Evolutionary conservation across 805 yeast species (phyloP).

Genomic region (Wickerhamomyces bisporus): DNA sequence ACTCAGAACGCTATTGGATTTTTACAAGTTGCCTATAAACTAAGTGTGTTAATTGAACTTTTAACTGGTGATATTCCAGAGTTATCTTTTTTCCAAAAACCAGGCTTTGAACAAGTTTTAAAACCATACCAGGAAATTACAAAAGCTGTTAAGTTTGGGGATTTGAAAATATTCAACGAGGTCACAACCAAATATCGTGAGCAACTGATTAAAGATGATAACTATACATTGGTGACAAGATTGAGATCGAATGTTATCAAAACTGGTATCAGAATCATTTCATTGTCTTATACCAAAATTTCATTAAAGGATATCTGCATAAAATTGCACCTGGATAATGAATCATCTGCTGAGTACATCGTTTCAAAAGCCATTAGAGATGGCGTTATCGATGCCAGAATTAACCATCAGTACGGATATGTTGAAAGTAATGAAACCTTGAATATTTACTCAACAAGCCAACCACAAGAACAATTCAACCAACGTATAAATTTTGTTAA

Average conservation of each 20-base stretch:
- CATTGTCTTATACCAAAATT: slow-evolving; percentile 84
- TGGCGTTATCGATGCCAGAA: slow-evolving; percentile 92
- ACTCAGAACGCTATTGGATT: slow-evolving; percentile 81
- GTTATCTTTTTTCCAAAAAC: slow-evolving; percentile 69
- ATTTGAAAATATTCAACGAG: slow-evolving; percentile 71
- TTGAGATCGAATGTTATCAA: slow-evolving; percentile 95
- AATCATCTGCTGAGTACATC: slow-evolving; percentile 94
- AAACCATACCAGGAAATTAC: slow-evolving; percentile 83
- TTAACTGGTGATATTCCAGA: slow-evolving; percentile 97
- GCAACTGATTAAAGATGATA: slow-evolving; percentile 67
- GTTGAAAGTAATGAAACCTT: slow-evolving; percentile 85
- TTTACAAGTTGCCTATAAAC: slow-evolving; percentile 82
- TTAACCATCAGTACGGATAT: slow-evolving; percentile 85
- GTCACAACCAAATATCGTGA: slow-evolving; percentile 60
- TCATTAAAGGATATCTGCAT: slow-evolving; percentile 92
- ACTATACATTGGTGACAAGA: slow-evolving; percentile 78
- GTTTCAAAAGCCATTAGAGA: slow-evolving; percentile 96
- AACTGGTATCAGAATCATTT: slow-evolving; percentile 92
- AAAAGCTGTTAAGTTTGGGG: slow-evolving; percentile 90
- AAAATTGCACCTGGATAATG: slow-evolving; percentile 86
- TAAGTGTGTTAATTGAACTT: slow-evolving; percentile 82
- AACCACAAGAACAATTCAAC: slow-evolving; percentile 84
- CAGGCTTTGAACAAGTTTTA: slow-evolving; percentile 52
- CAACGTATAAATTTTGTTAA: slow-evolving; percentile 93
- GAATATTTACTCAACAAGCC: slow-evolving; percentile 81